Conservation (phyloP, 768 basidiomycete species). For the Naganishia antarctica region DNA sequence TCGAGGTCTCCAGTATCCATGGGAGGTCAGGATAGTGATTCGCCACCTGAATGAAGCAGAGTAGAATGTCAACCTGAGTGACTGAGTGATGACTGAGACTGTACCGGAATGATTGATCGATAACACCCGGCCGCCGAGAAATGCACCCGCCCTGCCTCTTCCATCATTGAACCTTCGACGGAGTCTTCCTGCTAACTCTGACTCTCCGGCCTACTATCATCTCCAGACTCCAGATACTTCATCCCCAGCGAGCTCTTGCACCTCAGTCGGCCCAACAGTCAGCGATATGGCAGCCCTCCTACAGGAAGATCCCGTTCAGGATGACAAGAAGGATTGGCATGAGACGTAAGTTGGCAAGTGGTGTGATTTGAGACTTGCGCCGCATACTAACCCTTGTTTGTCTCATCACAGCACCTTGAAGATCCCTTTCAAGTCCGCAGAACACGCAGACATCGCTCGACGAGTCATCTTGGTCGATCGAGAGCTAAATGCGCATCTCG, state of each 20-base stretch:
- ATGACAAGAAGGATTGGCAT: not conserved
- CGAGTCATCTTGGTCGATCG: slow-evolving; percentile 79
- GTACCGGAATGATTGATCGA: too few relatives aligned
- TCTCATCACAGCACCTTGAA: slow-evolving; percentile 59
- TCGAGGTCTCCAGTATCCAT: too few relatives aligned
- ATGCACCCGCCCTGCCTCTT: too few relatives aligned
- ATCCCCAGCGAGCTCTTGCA: too few relatives aligned
- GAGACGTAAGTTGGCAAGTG: not conserved
- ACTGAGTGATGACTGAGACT: too few relatives aligned
- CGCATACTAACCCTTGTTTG: not conserved
- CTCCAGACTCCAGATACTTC: too few relatives aligned
- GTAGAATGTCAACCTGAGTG: too few relatives aligned
- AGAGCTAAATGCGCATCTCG: slow-evolving; percentile 75
- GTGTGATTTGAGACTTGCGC: not conserved
- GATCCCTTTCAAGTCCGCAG: slow-evolving; percentile 68
- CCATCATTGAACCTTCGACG: too few relatives aligned
- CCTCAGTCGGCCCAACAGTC: too few relatives aligned
- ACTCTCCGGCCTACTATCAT: too few relatives aligned
- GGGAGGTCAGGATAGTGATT: not conserved
- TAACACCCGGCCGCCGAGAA: too few relatives aligned
- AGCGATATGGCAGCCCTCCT: not conserved
- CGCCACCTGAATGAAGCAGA: not conserved
- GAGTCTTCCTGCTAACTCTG: too few relatives aligned
- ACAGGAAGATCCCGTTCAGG: not conserved
- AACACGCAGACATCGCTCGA: slow-evolving; percentile 76